Evolutionary conservation across 139 green algal genomes (phyloP), one percentile per base, ranked within the genome.

Genomic region (Edaphochlamys debaryana): DNA sequence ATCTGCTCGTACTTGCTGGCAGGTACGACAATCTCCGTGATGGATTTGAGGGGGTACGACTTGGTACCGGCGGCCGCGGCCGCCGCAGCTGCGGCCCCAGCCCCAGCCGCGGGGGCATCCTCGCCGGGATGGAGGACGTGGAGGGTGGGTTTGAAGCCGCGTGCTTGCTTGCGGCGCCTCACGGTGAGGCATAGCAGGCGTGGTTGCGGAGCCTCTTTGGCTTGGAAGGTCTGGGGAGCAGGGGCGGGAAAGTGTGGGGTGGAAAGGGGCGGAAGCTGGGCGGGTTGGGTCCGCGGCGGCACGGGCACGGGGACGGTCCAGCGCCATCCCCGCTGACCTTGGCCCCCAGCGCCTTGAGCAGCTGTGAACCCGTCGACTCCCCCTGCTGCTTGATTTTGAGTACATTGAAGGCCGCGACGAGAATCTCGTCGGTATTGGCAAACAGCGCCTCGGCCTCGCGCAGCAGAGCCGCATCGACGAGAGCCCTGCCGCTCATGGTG

Each of bases 331-430:
- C 29, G 29, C 63, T 3, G 50, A 89, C 87, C 80, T 88, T 89
- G 27, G 19, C 87, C 0, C 84, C 87, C 4, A 89, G 84, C 3
- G 87, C 69, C 41, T 91, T 91, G 7, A 91, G 50, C 34, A 91
- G 79, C 74, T 91, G 79, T 3, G 79, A 17, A 25, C 87, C 87
- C 13, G 84, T 89, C 3, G 62, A 73, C 48, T 91, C 87, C 5
- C 66, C 58, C 13, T 54, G 50, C n/a, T 87, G 82, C 15, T 84
- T 80, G 2, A 90, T 27, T 37, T 86, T 86, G 2, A 85, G 48
- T 8, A 82, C 87, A 60, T 90, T 78, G n/a, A 91, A 88, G 0
- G 84, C 87, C 9, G 84, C 87, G 38, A 91, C 64, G 4, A 89
- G 52, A n/a, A 91, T 87, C 30, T 84, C 74, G 36, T 91, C 80